Evolutionary conservation across 2,329 filamentous ascomycete species (phyloP).

Genomic region (Kalaharituber pfeilii): DNA sequence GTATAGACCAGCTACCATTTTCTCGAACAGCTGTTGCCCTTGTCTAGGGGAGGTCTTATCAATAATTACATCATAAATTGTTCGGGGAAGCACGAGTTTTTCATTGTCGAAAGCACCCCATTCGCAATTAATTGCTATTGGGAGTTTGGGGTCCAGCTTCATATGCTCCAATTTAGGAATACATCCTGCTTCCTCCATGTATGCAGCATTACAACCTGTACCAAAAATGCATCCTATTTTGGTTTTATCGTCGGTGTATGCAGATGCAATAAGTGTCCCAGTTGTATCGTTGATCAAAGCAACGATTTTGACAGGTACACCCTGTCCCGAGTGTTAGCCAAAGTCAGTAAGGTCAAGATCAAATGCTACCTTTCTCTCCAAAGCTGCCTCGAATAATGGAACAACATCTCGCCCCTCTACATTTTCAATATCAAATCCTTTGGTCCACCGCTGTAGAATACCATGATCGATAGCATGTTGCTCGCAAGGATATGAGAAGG

Average conservation of each 20-base stretch:
- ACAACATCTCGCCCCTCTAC: slow-evolving; percentile 86
- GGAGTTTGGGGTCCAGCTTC: slow-evolving; percentile 66
- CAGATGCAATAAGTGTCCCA: slow-evolving; percentile 86
- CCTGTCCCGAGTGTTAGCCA: slow-evolving; percentile 33
- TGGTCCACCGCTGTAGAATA: slow-evolving; percentile 87
- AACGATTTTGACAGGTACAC: slow-evolving; percentile 77
- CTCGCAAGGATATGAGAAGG: slow-evolving; percentile 86
- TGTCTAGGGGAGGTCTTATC: slow-evolving; percentile 84
- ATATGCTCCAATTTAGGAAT: slow-evolving; percentile 88
- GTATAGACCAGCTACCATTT: slow-evolving; percentile 93
- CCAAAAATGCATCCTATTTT: slow-evolving; percentile 97
- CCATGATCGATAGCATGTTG: slow-evolving; percentile 90
- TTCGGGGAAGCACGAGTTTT: slow-evolving; percentile 68
- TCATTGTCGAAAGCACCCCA: slow-evolving; percentile 96
- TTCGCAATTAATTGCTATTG: slow-evolving; percentile 94
- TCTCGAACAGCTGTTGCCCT: slow-evolving; percentile 89
- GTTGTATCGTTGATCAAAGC: slow-evolving; percentile 97
- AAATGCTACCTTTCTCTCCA: slow-evolving; percentile 45
- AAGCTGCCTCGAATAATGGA: slow-evolving; percentile 64
- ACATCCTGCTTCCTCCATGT: slow-evolving; percentile 83
- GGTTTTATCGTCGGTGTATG: slow-evolving; percentile 87
- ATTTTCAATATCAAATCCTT: slow-evolving; percentile 85
- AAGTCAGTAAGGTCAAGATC: neutral
- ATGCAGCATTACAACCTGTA: slow-evolving; percentile 93
- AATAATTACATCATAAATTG: slow-evolving; percentile 69